Percentiles rank a stretch among this genome's conserved stretches.
Evolutionary conservation across 805 yeast species (phyloP).

Genomic region (Candida piceae): DNA sequence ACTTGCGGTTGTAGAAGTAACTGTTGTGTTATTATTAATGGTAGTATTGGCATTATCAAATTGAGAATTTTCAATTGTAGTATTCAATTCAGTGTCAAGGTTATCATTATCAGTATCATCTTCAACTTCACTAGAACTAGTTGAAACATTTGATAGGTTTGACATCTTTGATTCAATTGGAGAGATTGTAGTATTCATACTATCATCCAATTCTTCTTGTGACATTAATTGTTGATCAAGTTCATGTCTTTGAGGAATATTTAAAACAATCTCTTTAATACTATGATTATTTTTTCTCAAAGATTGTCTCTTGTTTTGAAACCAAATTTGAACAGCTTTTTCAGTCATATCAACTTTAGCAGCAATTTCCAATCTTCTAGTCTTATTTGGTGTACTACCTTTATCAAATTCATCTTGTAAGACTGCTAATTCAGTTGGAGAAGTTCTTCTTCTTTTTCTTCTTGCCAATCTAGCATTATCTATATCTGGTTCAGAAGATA

Average conservation of each 20-base stretch:
- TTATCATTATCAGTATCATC: background rate
- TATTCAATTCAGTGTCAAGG: too few relatives aligned
- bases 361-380: constrained; percentile 75
- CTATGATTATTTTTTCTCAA: constrained; percentile 42
- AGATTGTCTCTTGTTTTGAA: constrained; percentile 90
- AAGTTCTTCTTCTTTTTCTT: constrained; percentile 91
- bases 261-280: constrained; percentile 28
- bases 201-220: constrained; percentile 10
- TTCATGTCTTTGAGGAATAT: constrained; percentile 22
- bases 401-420: constrained; percentile 72
- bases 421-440: constrained; percentile 78
- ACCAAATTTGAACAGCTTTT: constrained; percentile 97
- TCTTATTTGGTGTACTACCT: constrained; percentile 79
- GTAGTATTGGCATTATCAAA: background rate
- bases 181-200: constrained; percentile 1
- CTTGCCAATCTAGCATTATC: constrained; percentile 93
- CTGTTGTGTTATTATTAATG: background rate
- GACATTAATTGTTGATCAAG: constrained; percentile 22
- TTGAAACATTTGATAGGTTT: background rate
- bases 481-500: constrained; percentile 73
- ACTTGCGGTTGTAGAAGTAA: background rate
- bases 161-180: background rate
- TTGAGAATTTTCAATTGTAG: too few relatives aligned
- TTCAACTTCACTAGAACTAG: background rate
- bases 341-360: constrained; percentile 85